phyloP scores from a whole-genome alignment of 306 rosid genomes.

The Betula pendula region DNA sequence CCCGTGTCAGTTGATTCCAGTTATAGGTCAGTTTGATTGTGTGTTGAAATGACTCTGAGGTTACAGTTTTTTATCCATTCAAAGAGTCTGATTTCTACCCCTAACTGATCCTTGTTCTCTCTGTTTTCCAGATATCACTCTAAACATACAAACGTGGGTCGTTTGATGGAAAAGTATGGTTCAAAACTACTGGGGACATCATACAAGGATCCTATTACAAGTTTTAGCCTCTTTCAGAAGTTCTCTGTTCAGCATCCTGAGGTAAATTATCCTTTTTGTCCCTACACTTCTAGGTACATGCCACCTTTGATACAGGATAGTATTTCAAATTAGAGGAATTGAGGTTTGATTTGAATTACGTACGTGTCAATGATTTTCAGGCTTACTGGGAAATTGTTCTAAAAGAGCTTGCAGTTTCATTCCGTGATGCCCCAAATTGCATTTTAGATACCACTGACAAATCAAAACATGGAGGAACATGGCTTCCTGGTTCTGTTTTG shows the following conservation, averaged over 20 bases:
- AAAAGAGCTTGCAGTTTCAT: conserved; percentile 64
- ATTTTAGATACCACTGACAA: conserved; percentile 62
- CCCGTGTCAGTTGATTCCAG: neutral
- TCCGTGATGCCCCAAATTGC: conserved; percentile 53
- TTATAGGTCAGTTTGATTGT: neutral
- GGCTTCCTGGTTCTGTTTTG: conserved; percentile 71
- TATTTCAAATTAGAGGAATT: neutral
- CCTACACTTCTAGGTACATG: neutral
- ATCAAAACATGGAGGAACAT: conserved; percentile 56
- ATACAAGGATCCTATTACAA: conserved; percentile 72
- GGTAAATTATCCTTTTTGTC: conserved; percentile 29
- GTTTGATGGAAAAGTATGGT: conserved; percentile 65
- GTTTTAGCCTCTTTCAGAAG: conserved; percentile 62
- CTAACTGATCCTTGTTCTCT: neutral
- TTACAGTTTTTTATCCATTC: neutral
- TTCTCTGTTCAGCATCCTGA: conserved; percentile 64
- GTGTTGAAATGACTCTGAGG: neutral
- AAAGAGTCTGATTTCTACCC: neutral
- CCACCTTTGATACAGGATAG: neutral
- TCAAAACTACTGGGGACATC: conserved; percentile 57
- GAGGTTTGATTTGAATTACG: neutral
- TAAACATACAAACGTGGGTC: conserved; percentile 59
- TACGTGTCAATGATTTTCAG: conserved; percentile 30
- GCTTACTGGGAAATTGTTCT: conserved; percentile 76
- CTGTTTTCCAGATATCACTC: conserved; percentile 43